Evolutionary conservation across 495 filamentous ascomycete genomes (phyloP).

Genomic region (Penicillium turbatum): DNA sequence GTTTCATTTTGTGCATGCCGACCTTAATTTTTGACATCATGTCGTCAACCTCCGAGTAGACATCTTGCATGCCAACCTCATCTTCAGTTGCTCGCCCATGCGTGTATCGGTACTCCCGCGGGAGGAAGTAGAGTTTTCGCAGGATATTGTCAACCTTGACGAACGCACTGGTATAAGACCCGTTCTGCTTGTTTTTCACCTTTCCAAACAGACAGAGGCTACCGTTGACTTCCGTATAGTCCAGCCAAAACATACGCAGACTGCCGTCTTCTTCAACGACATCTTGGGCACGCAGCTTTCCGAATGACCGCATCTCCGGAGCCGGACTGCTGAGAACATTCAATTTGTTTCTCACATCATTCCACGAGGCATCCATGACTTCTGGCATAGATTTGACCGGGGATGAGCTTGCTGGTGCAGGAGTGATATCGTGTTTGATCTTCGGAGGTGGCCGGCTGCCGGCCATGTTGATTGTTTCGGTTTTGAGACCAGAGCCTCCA

Average conservation of each 20-base stretch:
- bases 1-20: constrained; percentile 87
- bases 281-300: constrained; percentile 75
- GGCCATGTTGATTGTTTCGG: constrained; percentile 77
- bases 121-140: constrained; percentile 89
- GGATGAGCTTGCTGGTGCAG: constrained; percentile 72
- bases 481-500: constrained; percentile 55
- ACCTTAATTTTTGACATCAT: constrained; percentile 83
- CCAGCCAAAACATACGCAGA: constrained; percentile 92
- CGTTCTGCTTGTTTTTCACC: constrained; percentile 82
- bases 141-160: constrained; percentile 94
- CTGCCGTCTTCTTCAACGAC: constrained; percentile 88
- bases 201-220: constrained; percentile 94
- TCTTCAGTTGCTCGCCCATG: constrained; percentile 67
- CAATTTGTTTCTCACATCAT: constrained; percentile 76
- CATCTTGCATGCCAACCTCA: constrained; percentile 82
- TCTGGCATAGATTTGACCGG: constrained; percentile 57
- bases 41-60: constrained; percentile 79
- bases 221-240: constrained; percentile 91
- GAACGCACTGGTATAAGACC: constrained; percentile 81
- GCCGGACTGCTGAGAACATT: constrained; percentile 75
- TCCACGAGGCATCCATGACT: constrained; percentile 83
- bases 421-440: constrained; percentile 60
- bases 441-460: constrained; percentile 78
- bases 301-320: constrained; percentile 58
- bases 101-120: constrained; percentile 64